Conservation (phyloP, 495 filamentous ascomycete species). For the Endocarpon pusillum region DNA sequence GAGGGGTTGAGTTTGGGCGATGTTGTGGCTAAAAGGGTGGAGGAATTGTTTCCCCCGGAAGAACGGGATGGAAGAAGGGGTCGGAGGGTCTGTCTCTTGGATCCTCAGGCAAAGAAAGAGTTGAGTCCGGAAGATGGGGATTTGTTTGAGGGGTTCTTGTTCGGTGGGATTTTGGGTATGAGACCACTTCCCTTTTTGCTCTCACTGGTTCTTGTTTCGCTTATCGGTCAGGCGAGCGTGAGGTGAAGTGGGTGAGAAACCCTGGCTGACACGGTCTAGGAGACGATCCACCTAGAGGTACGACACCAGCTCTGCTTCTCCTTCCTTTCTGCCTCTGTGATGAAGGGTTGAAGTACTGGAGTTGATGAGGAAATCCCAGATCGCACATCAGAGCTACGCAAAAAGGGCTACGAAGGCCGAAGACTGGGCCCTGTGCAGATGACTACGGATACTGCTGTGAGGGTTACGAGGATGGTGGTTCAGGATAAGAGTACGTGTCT, state of each 20-base stretch:
- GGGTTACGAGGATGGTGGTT: slow-evolving; percentile 78
- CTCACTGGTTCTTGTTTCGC: no score
- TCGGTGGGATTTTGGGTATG: slow-evolving; percentile 88
- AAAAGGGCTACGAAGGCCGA: slow-evolving; percentile 79
- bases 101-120: slow-evolving; percentile 67
- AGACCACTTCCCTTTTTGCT: slow-evolving; percentile 5
- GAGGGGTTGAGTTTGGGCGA: no score
- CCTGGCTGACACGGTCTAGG: slow-evolving; percentile 31
- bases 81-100: slow-evolving; percentile 73
- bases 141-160: slow-evolving; percentile 77
- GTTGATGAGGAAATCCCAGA: slow-evolving; percentile 39
- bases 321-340: slow-evolving; percentile 2
- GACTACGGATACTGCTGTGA: slow-evolving; percentile 94
- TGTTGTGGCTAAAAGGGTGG: slow-evolving; percentile 59
- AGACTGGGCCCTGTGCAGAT: slow-evolving; percentile 87
- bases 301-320: slow-evolving; percentile 9
- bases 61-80: no score
- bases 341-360: slow-evolving; percentile 2
- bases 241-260: background rate
- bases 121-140: slow-evolving; percentile 68
- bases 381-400: slow-evolving; percentile 78
- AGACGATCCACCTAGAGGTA: slow-evolving; percentile 90
- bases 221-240: no score
- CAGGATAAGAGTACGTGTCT: slow-evolving; percentile 52
- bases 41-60: slow-evolving; percentile 50